Evolutionary conservation across 805 yeast species (phyloP), one percentile per base, ranked within the genome.

Genomic region (Saccharomycopsis malanga): DNA sequence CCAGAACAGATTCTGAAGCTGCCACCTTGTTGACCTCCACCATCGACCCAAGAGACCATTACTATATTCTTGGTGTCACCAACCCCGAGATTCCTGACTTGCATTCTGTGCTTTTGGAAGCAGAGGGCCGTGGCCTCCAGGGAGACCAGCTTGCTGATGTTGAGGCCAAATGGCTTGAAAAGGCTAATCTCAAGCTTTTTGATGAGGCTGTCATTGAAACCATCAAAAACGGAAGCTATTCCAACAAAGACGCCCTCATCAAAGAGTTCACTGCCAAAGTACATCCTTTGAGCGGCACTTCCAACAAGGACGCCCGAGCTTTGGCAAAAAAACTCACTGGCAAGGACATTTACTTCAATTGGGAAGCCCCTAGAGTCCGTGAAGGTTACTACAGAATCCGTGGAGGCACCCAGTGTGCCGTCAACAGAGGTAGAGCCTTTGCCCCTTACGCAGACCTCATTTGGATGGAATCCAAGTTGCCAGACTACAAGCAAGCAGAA

Each of bases 401-500:
- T 61, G 98, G 98, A 60, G 98, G 98, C 59, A 87, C 96, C 52
- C 89, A 87, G 72, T 88, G 96, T 75, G 96, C 98, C 43, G 84
- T 91, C 45, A 91, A 87, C 82, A 82, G 98, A 66, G 97, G 95
- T 53, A 79, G 95, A 61, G 94, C 96, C 25, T 91, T 74, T 65
- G 89, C 96, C 46, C 96, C 96, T 54, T 91, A 83, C 67, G 88
- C 95, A 38, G 98, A 89, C 68, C 74, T 91, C 71, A 81, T 89
- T 58, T 91, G 98, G 98, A 89, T 91, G 97, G 98, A 91, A 74
- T 83, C 95, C 51, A 89, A 89, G 66, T 77, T 86, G 57, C 98
- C 98, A 57, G 96, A 88, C 67, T 89, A 77, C 69, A 76, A 73
- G 52, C 98, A 91, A 72, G 98, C 97, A 55, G 78, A 81, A 68